Base-by-base conservation (phyloP, 441 rosid genomes). In the Brassica hybrid region DNA sequence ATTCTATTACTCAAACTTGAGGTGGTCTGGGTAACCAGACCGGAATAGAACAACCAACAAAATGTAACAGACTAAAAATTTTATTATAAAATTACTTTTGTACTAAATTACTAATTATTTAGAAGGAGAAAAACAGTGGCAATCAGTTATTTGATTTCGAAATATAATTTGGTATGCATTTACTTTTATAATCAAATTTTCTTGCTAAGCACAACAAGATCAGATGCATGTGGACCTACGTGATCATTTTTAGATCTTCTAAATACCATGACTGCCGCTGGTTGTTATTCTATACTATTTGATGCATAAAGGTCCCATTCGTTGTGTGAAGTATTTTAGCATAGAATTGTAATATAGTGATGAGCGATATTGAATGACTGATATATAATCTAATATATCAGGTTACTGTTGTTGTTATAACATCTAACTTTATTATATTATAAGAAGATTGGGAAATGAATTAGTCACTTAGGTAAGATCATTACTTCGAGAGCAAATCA, bases 141-240 rank as follows among this genome's bases (percentile, higher is more conserved):
- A 27, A 45, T 7, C 6, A 59, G 43, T 59, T 60, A 10, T 50
- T 16, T 11, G 6, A 12, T 5, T 38, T 9, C 9, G 17, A 14
- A 65, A 48, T 1, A 41, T 71, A 78, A 59, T 2, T 32, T 34
- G 70, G 71, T 73, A 52, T 50, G 74, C 45, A 69, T 63, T 68
- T 68, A 56, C 59, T 61, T 56, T 43, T 21, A 69, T 69, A 79
- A 79, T 65, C 11, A 69, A 74, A 57, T 69, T 74, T 74, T 64
- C 72, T 79, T 74, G 69, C 36, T 57, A 65, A 58, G 63, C 76
- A 70, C 69, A 74, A 69, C 76, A 74, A 69, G 72, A 74, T 57
- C 69, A 65, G 79, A 32, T 57, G 82, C 79, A 79, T 64, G 63
- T 74, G 79, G 82, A 70, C 79, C 82, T 30, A 69, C 34, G 65